phyloP scores from a whole-genome alignment of 306 rosid genomes.

The Quercus suber region DNA sequence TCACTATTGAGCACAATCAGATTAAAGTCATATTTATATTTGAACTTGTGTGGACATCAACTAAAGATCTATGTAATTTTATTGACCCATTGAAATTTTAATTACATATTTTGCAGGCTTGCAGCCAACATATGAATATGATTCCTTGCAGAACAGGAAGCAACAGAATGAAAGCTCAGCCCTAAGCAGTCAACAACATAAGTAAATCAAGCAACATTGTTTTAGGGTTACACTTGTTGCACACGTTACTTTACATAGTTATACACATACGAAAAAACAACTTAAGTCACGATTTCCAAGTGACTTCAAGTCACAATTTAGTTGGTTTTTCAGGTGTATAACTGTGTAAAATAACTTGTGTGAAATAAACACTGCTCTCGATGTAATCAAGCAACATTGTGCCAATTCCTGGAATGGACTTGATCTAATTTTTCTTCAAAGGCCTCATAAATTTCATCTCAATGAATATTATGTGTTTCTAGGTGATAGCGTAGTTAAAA shows the following conservation, averaged over 20 bases:
- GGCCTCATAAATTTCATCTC: background rate
- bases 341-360: no score
- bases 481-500: background rate
- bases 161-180: background rate
- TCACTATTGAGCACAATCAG: background rate
- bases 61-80: background rate
- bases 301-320: no score
- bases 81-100: background rate
- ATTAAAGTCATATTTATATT: background rate
- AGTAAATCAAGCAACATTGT: background rate
- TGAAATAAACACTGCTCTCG: no score
- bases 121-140: background rate
- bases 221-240: no score
- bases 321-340: no score
- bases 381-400: background rate
- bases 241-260: no score
- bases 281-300: no score
- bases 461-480: background rate
- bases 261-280: no score
- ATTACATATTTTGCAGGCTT: background rate
- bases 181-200: background rate
- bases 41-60: background rate
- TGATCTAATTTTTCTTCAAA: background rate
- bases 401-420: background rate
- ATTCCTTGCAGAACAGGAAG: background rate